phyloP scores from a whole-genome alignment of 139 green algal genomes.

The Trebouxia sp. region DNA sequence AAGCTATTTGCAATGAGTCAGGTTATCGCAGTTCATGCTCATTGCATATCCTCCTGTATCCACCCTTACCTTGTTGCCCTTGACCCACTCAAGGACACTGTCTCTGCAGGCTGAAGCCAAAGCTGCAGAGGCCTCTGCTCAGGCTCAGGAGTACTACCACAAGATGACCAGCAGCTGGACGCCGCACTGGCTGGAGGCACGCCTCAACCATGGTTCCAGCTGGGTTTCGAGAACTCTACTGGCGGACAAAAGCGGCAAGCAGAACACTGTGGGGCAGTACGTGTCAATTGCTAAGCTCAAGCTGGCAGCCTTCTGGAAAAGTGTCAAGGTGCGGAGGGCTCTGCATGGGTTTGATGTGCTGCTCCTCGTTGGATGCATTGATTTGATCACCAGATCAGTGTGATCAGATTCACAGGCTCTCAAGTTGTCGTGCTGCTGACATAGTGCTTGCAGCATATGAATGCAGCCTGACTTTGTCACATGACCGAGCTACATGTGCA shows the following conservation, averaged over 20 bases:
- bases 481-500: too few species aligned
- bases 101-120: constrained; percentile 6
- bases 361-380: neutral
- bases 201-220: neutral
- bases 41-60: too few species aligned
- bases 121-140: constrained; percentile 14
- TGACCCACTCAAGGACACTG: too few species aligned
- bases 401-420: too few species aligned
- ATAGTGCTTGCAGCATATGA: too few species aligned
- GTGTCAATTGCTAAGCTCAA: neutral
- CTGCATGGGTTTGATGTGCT: too few species aligned
- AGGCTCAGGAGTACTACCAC: constrained; percentile 20
- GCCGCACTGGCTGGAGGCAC: constrained; percentile 19
- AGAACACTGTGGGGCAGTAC: neutral
- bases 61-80: too few species aligned
- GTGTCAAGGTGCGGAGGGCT: neutral
- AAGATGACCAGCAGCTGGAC: constrained; percentile 19
- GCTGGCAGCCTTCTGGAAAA: constrained; percentile 8
- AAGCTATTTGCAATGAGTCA: too few species aligned
- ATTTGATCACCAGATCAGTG: too few species aligned
- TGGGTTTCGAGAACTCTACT: neutral
- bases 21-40: too few species aligned
- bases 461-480: too few species aligned
- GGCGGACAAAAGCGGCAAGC: constrained; percentile 11
- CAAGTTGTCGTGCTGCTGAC: too few species aligned